Evolutionary conservation across 2,329 filamentous ascomycete genomes (phyloP), one percentile per base, ranked within the genome.

Genomic region (Corynespora cassiicola): DNA sequence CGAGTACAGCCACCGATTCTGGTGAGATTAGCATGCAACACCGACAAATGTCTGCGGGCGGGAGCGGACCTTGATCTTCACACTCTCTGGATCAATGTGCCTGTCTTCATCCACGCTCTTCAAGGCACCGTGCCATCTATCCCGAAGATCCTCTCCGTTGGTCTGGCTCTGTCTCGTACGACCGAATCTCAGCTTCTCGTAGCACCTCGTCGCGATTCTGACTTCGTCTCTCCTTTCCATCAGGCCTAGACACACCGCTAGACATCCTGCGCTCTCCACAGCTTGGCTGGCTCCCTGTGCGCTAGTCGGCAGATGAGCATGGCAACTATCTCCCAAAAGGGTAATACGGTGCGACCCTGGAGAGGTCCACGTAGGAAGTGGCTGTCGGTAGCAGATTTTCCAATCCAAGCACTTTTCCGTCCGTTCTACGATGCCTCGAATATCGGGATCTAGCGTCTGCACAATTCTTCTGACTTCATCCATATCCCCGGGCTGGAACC

Each of bases 361-460:
- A 1, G 70, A 74, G 1, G 78, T 65, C 77, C 77, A 80, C 0
- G 69, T 73, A 0, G 73, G 69, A 20, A 76, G 64, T 4, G 76
- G 76, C 48, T 78, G 73, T 29, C 76, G 67, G 46, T 76, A 78
- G 45, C 75, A 76, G 24, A 79, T 75, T 49, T 77, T 77, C 76
- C 76, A 80, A 55, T 78, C 75, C 4, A 79, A 60, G 23, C 72
- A 73, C 3, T 62, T 56, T 16, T 69, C 63, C 7, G 72, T 78
- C 42, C 69, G 69, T 19, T 67, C 59, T n/a, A 79, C 69, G 2
- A 75, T 73, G 1, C 71, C 71, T 14, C 66, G 66, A 28, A 78
- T 74, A 14, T 67, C 62, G 0, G 74, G 74, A 54, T 77, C 74
- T 37, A 76, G 61, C 33, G 63, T 58, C 16, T 27, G 7, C 11